Base-by-base conservation (phyloP, 805 yeast genomes). In the Candida parachauliodes region DNA sequence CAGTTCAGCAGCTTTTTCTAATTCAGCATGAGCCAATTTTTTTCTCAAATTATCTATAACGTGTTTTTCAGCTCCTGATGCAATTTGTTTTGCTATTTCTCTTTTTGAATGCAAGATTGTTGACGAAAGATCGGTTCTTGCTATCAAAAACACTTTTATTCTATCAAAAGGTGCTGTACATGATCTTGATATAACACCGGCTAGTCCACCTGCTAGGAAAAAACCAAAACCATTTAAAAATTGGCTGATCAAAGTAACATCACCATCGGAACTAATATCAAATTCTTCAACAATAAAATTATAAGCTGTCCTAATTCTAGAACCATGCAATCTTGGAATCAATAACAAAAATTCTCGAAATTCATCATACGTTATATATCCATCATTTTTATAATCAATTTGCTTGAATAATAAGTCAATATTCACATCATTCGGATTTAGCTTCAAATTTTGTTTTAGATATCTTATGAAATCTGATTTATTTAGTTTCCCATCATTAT, bases 151-250 rank as follows among this genome's bases (percentile, higher is more conserved):
- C 10, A 93, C 98, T 57, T 93, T 93, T 16, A 93, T 77, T 56
- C 98, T 76, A 59, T 93, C 98, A 46, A 93, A 86, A 8, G 98
- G 98, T 0, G 98, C 98, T 0, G 98, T 93, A 50, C 93, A 83
- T 0, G 98, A 88, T 62, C 98, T 79, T 10, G 96, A 88, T 3
- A 93, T 83, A 2, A 91, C 98, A 2, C 98, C 98, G 1, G 96
- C 85, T 15, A 89, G 59, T 0, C 98, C 98, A 27, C 98, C 98
- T 1, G 96, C 95, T 23, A 89, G 62, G 54, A 93, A 93, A 60
- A 79, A 93, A 1, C 97, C 96, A 44, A 88, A 73, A 22, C 96
- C 95, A 54, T 83, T 79, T 34, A 85, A 62, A 37, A 85, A 74
- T 45, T 87, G 95, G 54, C 79, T 80, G 29, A 83, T 81, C 25